Base-by-base conservation (phyloP, 2,329 filamentous ascomycete species). In the Hypoxylon sp. region DNA sequence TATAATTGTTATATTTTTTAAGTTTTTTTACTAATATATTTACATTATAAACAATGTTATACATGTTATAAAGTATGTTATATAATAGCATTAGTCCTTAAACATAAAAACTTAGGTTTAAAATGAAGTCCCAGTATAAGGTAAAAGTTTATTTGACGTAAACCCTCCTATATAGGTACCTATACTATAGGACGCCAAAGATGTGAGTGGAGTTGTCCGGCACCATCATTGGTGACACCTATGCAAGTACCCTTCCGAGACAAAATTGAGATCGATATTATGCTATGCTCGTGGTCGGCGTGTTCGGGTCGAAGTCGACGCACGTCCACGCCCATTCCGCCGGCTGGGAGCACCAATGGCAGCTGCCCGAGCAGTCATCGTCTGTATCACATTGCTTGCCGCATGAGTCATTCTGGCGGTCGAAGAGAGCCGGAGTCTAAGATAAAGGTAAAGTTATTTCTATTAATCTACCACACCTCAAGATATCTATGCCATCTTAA, bases 331-430 rank as follows among this genome's bases (percentile, higher is more conserved):
- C 17, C 41, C 28, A 55, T 46, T 61, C 2, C 4, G 49, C 41
- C 21, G 41, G 59, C 7, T 55, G 19, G 2, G 49, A 38, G n/a
- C 50, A 53, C 49, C 36, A 52, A 2, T 46, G 36, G 28, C 57
- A 60, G 53, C 25, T 60, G 17, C 59, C 51, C 17, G 59, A 62
- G 30, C 50, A 56, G 23, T 56, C 50, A 14, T 38, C 59, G 49
- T 50, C 50, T 34, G 30, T 55, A 21, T 6, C 45, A 11, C 53
- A 52, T 48, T 38, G 17, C n/a, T 51, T 58, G 45, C 21, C 30
- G n/a, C 46, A 38, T 3, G 19, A 52, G 7, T 58, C 28, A n/a
- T 52, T 14, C 38, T 58, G 25, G 19, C 53, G 53, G 10, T 30
- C 14, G 17, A 51, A 51, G 19, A 53, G 34, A 11, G 48, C 14